Conservation (phyloP, 805 yeast genomes). For the Starmerella gropengiesseri region DNA sequence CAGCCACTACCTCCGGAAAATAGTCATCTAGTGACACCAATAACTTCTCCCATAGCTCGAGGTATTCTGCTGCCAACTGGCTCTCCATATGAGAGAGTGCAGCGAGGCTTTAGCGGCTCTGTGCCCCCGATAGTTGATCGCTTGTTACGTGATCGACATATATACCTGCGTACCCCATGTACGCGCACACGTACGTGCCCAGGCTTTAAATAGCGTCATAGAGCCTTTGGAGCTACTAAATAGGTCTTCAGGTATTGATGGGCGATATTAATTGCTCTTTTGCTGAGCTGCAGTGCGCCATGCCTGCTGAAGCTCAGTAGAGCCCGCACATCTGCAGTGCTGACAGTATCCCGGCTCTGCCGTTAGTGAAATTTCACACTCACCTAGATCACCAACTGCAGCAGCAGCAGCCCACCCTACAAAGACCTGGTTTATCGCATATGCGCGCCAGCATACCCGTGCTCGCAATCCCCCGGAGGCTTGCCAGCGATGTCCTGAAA, state of each 20-base stretch:
- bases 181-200: too few relatives aligned
- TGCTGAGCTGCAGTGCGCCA: too few relatives aligned
- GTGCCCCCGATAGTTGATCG: not conserved
- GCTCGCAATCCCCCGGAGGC: slow-evolving; percentile 18
- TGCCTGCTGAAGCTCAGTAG: too few relatives aligned
- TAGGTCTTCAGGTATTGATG: too few relatives aligned
- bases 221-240: too few relatives aligned
- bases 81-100: not conserved
- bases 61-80: slow-evolving; percentile 11
- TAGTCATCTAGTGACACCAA: slow-evolving; percentile 5
- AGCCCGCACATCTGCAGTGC: too few relatives aligned
- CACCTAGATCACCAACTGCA: too few relatives aligned
- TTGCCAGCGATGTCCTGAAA: slow-evolving; percentile 26
- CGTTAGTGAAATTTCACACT: too few relatives aligned
- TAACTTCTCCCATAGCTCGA: slow-evolving; percentile 13
- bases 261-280: too few relatives aligned
- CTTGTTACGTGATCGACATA: slow-evolving; percentile 4
- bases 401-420: not conserved
- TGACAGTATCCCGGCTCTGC: too few relatives aligned
- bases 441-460: slow-evolving; percentile 2
- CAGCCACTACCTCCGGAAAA: slow-evolving; percentile 10
- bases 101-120: not conserved
- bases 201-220: too few relatives aligned
- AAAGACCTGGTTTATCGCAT: not conserved
- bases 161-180: too few relatives aligned